Evolutionary conservation across 2,329 filamentous ascomycete genomes (phyloP).

Genomic region (Pseudocercospora eumusae): DNA sequence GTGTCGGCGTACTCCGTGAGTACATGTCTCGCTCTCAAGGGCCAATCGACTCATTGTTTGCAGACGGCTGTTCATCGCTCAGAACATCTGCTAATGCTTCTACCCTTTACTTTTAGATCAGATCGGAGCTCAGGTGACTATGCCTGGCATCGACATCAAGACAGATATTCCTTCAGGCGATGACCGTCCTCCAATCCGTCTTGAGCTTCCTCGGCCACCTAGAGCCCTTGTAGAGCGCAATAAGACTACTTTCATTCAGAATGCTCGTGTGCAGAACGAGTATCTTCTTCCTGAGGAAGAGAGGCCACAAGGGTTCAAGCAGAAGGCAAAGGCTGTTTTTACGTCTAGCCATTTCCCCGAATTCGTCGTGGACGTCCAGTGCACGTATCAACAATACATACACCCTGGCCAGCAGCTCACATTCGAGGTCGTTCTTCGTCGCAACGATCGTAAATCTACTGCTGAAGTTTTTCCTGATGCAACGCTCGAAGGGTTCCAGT

Average conservation of each 20-base stretch:
- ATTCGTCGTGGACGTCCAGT: constrained; percentile 26
- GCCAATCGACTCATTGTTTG: too few species aligned
- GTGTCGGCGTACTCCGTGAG: constrained; percentile 19
- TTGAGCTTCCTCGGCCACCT: constrained; percentile 16
- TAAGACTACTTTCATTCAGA: constrained; percentile 14
- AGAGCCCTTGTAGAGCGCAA: constrained; percentile 12
- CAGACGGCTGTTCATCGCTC: too few species aligned
- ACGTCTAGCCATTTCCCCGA: constrained; percentile 27
- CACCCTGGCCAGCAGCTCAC: constrained; percentile 23
- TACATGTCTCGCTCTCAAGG: too few species aligned
- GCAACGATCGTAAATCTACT: constrained; percentile 19
- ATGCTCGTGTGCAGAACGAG: constrained; percentile 26
- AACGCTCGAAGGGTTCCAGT: constrained; percentile 20
- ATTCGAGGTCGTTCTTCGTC: constrained; percentile 23
- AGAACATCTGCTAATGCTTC: too few species aligned
- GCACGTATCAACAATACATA: constrained; percentile 22
- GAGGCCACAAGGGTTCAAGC: constrained; percentile 27
- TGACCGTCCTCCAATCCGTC: constrained; percentile 13
- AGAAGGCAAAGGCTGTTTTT: constrained; percentile 30
- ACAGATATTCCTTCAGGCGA: constrained; percentile 13
- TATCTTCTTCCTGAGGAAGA: constrained; percentile 27
- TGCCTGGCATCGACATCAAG: constrained; percentile 29
- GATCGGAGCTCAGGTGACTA: constrained; percentile 17
- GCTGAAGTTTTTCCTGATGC: constrained; percentile 20
- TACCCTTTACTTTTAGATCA: too few species aligned